Conservation (phyloP, 805 yeast species). For the Zygoascus ofunaensis region DNA sequence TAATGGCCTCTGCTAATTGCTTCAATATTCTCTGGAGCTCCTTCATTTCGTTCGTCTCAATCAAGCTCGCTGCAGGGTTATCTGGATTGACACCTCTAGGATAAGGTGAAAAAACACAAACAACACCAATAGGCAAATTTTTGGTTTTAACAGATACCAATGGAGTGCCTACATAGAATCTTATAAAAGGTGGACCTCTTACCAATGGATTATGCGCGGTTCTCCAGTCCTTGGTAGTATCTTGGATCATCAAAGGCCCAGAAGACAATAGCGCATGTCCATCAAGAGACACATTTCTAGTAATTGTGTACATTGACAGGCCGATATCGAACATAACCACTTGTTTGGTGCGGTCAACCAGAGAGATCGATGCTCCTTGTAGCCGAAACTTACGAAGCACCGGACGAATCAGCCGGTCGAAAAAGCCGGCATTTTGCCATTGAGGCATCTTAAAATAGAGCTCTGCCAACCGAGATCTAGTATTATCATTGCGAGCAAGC, state of each 20-base stretch:
- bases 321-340: slow-evolving; percentile 42
- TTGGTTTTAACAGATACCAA: slow-evolving; percentile 22
- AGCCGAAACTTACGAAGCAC: slow-evolving; percentile 34
- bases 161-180: slow-evolving; percentile 61
- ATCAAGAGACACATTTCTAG: slow-evolving; percentile 52
- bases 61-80: slow-evolving; percentile 11
- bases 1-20: slow-evolving; percentile 12
- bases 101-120: slow-evolving; percentile 47
- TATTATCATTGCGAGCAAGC: slow-evolving; percentile 41
- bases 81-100: slow-evolving; percentile 13
- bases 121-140: slow-evolving; percentile 42
- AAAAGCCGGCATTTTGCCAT: slow-evolving; percentile 32
- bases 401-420: slow-evolving; percentile 31
- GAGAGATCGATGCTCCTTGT: slow-evolving; percentile 48
- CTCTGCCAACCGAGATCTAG: slow-evolving; percentile 9
- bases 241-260: slow-evolving; percentile 44
- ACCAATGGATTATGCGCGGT: slow-evolving; percentile 54
- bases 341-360: slow-evolving; percentile 43
- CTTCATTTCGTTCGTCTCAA: not conserved
- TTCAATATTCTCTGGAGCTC: not conserved
- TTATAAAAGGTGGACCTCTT: slow-evolving; percentile 47
- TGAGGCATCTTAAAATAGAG: slow-evolving; percentile 11
- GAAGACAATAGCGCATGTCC: slow-evolving; percentile 57
- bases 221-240: slow-evolving; percentile 67
- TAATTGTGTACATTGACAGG: slow-evolving; percentile 41